phyloP scores from a whole-genome alignment of 768 basidiomycete species.

The Suillus paluster region DNA sequence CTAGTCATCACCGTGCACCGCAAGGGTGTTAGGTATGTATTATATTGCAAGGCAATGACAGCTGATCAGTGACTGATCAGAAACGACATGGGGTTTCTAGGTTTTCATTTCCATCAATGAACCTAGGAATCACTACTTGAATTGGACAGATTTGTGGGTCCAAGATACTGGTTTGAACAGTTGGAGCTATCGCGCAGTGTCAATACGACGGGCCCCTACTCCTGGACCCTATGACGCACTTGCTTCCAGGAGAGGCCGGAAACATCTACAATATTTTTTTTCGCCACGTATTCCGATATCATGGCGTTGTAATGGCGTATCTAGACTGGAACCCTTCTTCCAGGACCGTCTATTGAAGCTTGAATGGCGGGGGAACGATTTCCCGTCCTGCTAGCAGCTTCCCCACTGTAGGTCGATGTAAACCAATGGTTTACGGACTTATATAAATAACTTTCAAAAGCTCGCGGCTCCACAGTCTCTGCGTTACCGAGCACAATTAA shows the following conservation, averaged over 20 bases:
- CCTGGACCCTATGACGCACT: not conserved
- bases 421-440: too few relatives aligned
- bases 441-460: too few relatives aligned
- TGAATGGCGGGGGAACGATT: too few relatives aligned
- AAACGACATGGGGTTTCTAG: conserved; percentile 1
- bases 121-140: conserved; percentile 7
- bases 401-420: too few relatives aligned
- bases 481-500: not conserved
- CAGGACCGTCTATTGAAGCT: too few relatives aligned
- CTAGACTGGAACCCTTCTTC: not conserved
- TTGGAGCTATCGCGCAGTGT: not conserved
- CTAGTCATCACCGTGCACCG: not conserved
- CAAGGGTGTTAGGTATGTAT: not conserved
- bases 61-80: not conserved
- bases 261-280: not conserved
- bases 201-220: not conserved
- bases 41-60: not conserved
- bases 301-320: not conserved
- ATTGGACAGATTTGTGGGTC: not conserved
- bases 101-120: conserved; percentile 6
- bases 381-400: too few relatives aligned
- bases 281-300: not conserved
- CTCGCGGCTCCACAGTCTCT: not conserved
- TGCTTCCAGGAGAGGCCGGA: not conserved
- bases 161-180: not conserved